Conservation (phyloP, 169 alveolate genomes). For the Plasmodium chabaudi region DNA sequence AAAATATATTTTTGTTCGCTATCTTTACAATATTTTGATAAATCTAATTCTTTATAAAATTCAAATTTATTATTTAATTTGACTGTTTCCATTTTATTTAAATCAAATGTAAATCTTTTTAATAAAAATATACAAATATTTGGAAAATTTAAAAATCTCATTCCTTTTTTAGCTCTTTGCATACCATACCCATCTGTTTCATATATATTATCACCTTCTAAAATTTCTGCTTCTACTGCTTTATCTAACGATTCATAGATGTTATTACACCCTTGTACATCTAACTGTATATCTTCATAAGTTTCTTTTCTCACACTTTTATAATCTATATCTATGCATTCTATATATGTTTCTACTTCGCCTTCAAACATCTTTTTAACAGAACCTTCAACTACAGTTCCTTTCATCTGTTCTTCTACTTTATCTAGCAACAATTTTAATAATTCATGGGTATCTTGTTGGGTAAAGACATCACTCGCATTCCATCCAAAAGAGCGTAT, state of each 20-base stretch:
- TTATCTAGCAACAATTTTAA: slow-evolving; percentile 93
- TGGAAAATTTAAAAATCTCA: slow-evolving; percentile 94
- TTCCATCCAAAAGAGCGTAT: slow-evolving; percentile 97
- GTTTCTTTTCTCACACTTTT: slow-evolving; percentile 91
- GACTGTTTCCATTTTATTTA: slow-evolving; percentile 89
- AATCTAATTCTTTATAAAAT: slow-evolving; percentile 92
- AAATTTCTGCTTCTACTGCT: slow-evolving; percentile 94
- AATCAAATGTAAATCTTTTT: slow-evolving; percentile 92
- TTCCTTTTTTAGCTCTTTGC: slow-evolving; percentile 91
- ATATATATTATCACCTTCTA: slow-evolving; percentile 95
- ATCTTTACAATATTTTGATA: slow-evolving; percentile 80
- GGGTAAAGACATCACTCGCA: slow-evolving; percentile 95
- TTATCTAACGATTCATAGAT: slow-evolving; percentile 93
- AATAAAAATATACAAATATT: slow-evolving; percentile 94
- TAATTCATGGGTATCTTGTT: slow-evolving; percentile 98
- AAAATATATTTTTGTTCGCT: slow-evolving; percentile 85
- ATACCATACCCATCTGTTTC: slow-evolving; percentile 96
- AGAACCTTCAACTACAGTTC: slow-evolving; percentile 96
- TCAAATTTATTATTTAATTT: slow-evolving; percentile 93
- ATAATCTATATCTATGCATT: slow-evolving; percentile 94
- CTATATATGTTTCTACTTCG: slow-evolving; percentile 94
- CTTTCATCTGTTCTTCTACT: slow-evolving; percentile 97
- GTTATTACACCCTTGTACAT: slow-evolving; percentile 93
- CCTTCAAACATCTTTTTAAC: slow-evolving; percentile 96
- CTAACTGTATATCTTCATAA: slow-evolving; percentile 94